These are phyloP conservation scores for Daedaleopsis nitida DNA, from an alignment of 768 basidiomycete species.

Conservation along the genomic window DNA sequence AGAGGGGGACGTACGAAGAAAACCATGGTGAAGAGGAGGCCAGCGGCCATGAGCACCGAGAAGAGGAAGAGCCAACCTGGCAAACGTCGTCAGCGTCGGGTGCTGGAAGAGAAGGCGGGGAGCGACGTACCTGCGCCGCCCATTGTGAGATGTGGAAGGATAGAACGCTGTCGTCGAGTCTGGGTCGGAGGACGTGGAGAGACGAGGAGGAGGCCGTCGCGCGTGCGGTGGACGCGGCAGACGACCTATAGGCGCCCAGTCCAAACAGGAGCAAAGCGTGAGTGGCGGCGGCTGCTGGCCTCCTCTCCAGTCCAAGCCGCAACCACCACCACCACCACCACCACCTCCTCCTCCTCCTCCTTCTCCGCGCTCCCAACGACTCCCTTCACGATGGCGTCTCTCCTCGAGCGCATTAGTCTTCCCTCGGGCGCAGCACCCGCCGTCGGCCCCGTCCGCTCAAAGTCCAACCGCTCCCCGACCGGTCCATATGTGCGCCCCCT, in stretches of 20 bases:
- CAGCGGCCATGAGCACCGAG: conserved; percentile 93
- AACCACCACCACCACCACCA: neutral
- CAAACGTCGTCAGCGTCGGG: neutral
- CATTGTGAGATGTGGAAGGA: conserved; percentile 7
- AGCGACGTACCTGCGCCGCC: conserved; percentile 14
- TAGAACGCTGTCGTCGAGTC: neutral
- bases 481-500: conserved; percentile 26
- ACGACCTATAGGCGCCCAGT: neutral
- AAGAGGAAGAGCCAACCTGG: conserved; percentile 97
- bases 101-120: neutral
- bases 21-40: conserved; percentile 96
- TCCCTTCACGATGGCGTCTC: conserved; percentile 48
- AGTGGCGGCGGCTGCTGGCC: neutral
- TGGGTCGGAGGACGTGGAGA: neutral
- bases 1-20: conserved; percentile 80
- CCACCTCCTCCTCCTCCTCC: neutral
- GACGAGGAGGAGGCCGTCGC: no score
- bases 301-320: neutral
- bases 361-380: neutral
- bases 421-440: conserved; percentile 7
- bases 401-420: conserved; percentile 54
- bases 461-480: conserved; percentile 22
- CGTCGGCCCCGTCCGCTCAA: conserved; percentile 25
- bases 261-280: conserved; percentile 1
- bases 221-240: neutral